Evolutionary conservation across 371 early-diverging fungal genomes (phyloP), one percentile per base, ranked within the genome.

Genomic region (Mortierella sp.): DNA sequence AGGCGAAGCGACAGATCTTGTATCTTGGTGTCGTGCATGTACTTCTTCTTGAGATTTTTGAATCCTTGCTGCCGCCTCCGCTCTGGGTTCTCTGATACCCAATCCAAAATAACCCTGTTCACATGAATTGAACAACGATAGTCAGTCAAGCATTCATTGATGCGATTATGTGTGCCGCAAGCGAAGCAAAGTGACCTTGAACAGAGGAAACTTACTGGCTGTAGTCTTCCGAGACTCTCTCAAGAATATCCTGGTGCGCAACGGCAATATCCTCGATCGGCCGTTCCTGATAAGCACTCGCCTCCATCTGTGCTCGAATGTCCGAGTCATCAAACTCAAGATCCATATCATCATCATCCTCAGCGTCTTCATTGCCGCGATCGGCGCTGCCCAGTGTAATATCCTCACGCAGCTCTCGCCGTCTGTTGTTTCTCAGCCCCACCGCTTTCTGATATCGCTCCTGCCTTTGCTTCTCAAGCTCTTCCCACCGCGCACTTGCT

Each of bases 1-100:
- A 95, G 72, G 9, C 90, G 82, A 37, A 96, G 79, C 1, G 89
- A 72, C 10, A 95, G 83, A 54, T 93, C 91, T 54, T 88, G 84
- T 61, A 96, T 92, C 34, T 78, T 75, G 4, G 89, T 83, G 21
- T 90, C 88, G 59, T 90, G 83, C 95, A 94, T 94, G 19, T 37
- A 67, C 57, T 71, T 80, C 59, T 73, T 90, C 59, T 54, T n/a
- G 11, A 83, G 67, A 44, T 81, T 53, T 6, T 40, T 4, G 48
- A 79, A 83, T 2, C 57, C 80, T 0, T 71, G 72, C 13, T 59
- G 46, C 0, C 54, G 51, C 37, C 71, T 54, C 69, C 83, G 55
- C n/a, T 69, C 46, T 8, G 83, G 90, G 31, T 82, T 77, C 48
- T 81, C 86, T 16, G 87, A 67, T 51, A 86, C 84, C 74, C 91